Conservation (phyloP, 352 stramenopile species). For the Aphanomyces cochlioides region DNA sequence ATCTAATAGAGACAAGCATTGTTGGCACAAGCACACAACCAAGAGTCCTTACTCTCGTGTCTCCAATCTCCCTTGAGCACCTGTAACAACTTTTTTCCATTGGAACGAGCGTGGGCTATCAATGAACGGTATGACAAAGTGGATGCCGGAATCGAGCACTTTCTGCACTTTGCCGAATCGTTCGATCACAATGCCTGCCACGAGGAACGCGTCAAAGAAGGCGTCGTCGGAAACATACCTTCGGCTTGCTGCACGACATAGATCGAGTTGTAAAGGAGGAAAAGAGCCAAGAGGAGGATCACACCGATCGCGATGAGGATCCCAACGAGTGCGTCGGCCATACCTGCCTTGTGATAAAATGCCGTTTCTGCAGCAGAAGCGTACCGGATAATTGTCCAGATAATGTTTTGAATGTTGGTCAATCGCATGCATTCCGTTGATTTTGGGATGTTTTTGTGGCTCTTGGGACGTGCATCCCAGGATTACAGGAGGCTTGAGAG, state of each 20-base stretch:
- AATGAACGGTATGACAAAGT: slow-evolving; percentile 37
- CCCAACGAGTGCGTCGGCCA: not conserved
- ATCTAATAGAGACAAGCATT: slow-evolving; percentile 1
- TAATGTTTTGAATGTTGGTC: not conserved
- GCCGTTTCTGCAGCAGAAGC: not conserved
- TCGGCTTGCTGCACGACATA: slow-evolving; percentile 30
- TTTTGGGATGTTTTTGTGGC: too few species aligned
- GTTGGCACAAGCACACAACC: not conserved
- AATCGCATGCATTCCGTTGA: too few species aligned
- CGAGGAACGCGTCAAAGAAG: not conserved
- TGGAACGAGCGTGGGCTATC: slow-evolving; percentile 34
- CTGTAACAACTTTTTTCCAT: slow-evolving; percentile 32
- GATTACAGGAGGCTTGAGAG: too few species aligned
- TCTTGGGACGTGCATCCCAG: too few species aligned
- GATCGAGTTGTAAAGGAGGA: slow-evolving; percentile 25
- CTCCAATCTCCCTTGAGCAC: slow-evolving; percentile 25
- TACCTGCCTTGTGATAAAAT: not conserved
- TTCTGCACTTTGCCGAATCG: slow-evolving; percentile 37
- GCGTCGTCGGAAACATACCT: not conserved
- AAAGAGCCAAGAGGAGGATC: not conserved
- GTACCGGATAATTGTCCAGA: slow-evolving; percentile 1
- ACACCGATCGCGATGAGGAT: slow-evolving; percentile 1
- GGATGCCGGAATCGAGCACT: slow-evolving; percentile 33
- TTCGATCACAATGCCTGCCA: slow-evolving; percentile 36
- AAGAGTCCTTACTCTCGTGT: slow-evolving; percentile 19